Conservation (phyloP, 768 basidiomycete species). For the Tricholoma matsutake region DNA sequence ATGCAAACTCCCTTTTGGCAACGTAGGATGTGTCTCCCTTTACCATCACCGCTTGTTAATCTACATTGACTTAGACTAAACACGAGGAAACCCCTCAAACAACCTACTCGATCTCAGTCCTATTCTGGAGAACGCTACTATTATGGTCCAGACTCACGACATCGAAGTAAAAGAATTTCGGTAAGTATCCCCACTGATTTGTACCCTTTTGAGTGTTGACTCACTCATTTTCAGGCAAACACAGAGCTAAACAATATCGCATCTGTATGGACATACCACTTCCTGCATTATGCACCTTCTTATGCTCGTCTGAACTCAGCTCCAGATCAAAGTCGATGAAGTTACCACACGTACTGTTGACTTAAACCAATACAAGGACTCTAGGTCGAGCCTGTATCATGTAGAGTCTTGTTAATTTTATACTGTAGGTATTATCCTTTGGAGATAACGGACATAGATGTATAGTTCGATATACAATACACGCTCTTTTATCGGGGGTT, state of each 20-base stretch:
- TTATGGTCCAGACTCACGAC: neutral
- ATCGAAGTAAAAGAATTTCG: neutral
- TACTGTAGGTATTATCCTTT: neutral
- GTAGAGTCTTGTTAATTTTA: neutral
- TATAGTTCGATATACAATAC: neutral
- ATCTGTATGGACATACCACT: neutral
- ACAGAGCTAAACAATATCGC: neutral
- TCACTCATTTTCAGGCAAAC: neutral
- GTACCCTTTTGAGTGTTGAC: neutral
- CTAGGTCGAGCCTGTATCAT: neutral
- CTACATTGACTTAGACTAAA: slow-evolving; percentile 27
- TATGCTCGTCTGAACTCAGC: neutral
- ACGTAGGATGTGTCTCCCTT: slow-evolving; percentile 31
- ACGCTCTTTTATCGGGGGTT: neutral
- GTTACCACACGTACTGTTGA: slow-evolving; percentile 7
- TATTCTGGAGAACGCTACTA: neutral
- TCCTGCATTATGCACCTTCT: neutral
- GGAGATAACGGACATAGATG: neutral
- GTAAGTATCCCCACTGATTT: neutral
- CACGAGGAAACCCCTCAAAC: slow-evolving; percentile 25
- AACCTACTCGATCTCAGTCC: neutral
- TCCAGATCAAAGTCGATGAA: slow-evolving; percentile 14
- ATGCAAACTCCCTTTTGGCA: slow-evolving; percentile 49
- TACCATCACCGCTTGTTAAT: neutral
- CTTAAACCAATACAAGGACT: neutral